Conservation (phyloP, 2,329 filamentous ascomycete genomes). For the Huntiella decipiens region DNA sequence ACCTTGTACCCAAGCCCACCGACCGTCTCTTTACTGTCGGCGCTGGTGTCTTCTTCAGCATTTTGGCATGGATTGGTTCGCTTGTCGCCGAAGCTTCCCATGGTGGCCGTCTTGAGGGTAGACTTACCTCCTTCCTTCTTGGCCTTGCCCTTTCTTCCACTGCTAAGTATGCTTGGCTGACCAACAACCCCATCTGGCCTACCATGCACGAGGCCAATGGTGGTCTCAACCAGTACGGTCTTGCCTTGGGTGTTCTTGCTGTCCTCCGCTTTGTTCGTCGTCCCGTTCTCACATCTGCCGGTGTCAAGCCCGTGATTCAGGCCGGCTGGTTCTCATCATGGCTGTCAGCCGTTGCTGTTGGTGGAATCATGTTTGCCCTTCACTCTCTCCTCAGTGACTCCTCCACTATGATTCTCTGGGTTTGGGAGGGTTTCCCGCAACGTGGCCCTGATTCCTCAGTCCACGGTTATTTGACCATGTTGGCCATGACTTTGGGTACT, state of each 20-base stretch:
- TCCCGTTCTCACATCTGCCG: slow-evolving; percentile 28
- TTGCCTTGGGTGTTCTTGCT: slow-evolving; percentile 57
- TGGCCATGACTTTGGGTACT: slow-evolving; percentile 70
- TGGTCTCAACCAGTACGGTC: slow-evolving; percentile 74
- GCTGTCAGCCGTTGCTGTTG: slow-evolving; percentile 62
- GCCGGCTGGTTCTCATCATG: slow-evolving; percentile 31
- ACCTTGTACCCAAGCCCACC: slow-evolving; percentile 52
- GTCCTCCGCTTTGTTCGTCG: slow-evolving; percentile 56
- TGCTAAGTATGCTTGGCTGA: slow-evolving; percentile 80
- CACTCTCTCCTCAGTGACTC: slow-evolving; percentile 91
- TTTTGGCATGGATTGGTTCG: slow-evolving; percentile 66
- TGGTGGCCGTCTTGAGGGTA: slow-evolving; percentile 57
- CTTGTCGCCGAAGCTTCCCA: slow-evolving; percentile 63
- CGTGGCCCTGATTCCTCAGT: slow-evolving; percentile 72
- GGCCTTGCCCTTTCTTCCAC: slow-evolving; percentile 73
- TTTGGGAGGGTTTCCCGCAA: slow-evolving; percentile 90
- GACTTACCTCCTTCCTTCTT: slow-evolving; percentile 60
- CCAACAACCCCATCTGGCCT: slow-evolving; percentile 95
- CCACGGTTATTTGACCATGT: slow-evolving; percentile 74
- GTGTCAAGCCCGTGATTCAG: slow-evolving; percentile 19
- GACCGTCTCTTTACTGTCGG: slow-evolving; percentile 63
- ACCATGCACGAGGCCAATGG: slow-evolving; percentile 80
- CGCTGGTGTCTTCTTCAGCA: slow-evolving; percentile 63
- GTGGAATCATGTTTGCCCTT: slow-evolving; percentile 69
- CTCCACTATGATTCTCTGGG: slow-evolving; percentile 97